phyloP scores from a whole-genome alignment of 75 land plant species.

The Selaginella moellendorffii region DNA sequence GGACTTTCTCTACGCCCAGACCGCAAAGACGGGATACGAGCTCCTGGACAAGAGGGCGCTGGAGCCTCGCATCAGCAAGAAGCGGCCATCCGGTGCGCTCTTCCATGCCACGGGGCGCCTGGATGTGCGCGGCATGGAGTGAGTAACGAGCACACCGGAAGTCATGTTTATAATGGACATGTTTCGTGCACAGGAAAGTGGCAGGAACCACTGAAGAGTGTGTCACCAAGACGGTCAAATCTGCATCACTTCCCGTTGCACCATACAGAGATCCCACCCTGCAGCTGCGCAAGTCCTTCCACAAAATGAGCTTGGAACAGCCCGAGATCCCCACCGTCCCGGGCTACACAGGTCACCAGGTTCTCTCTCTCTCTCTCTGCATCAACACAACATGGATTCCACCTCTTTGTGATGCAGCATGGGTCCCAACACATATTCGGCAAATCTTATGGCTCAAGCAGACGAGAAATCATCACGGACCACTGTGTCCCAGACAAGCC shows the following conservation, averaged over 20 bases:
- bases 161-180: no score
- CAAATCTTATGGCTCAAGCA: neutral
- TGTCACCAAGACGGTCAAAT: neutral
- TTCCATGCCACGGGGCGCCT: neutral
- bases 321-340: neutral
- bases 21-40: slow-evolving; percentile 9
- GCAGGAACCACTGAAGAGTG: neutral
- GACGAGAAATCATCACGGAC: slow-evolving; percentile 2
- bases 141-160: no score
- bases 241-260: neutral
- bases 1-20: slow-evolving; percentile 7
- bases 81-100: neutral
- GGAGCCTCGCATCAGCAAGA: slow-evolving; percentile 3
- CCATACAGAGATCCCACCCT: slow-evolving; percentile 3
- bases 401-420: neutral
- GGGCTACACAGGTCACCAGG: slow-evolving; percentile 10
- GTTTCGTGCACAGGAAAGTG: slow-evolving; percentile 6
- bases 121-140: neutral
- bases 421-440: slow-evolving; percentile 3
- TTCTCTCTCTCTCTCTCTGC: neutral
- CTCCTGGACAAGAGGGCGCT: neutral
- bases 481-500: neutral
- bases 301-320: neutral
- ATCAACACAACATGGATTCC: neutral
- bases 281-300: neutral